These are phyloP conservation scores for Hemerocallis citrina DNA, from an alignment of 106 monocot species.

Conservation along the genomic window DNA sequence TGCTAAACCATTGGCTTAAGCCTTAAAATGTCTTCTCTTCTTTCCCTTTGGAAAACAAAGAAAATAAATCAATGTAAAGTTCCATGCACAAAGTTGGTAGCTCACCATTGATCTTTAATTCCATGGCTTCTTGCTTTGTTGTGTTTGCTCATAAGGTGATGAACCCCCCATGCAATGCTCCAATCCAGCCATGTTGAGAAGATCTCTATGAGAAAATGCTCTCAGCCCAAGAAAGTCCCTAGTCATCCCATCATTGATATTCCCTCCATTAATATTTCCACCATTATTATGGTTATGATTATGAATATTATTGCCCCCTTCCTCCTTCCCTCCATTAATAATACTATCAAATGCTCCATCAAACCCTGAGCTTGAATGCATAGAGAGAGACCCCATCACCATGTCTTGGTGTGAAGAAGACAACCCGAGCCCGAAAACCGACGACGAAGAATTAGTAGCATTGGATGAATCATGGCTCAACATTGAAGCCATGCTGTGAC, in stretches of 20 bases:
- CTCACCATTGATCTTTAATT: slow-evolving; percentile 11
- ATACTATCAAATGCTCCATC: slow-evolving; percentile 18
- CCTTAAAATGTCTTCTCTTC: not conserved
- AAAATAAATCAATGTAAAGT: not conserved
- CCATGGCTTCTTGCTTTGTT: slow-evolving; percentile 38
- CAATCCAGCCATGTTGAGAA: slow-evolving; percentile 39
- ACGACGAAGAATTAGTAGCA: not conserved
- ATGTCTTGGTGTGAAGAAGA: slow-evolving; percentile 24
- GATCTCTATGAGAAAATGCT: slow-evolving; percentile 34
- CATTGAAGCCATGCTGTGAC: slow-evolving; percentile 44
- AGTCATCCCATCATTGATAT: slow-evolving; percentile 37
- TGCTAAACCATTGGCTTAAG: not conserved
- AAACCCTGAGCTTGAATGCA: not conserved
- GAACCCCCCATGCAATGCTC: slow-evolving; percentile 38
- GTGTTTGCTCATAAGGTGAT: slow-evolving; percentile 28
- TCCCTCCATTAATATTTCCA: slow-evolving; percentile 5
- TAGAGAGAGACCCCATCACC: slow-evolving; percentile 15
- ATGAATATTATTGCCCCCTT: not conserved
- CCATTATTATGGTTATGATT: not conserved
- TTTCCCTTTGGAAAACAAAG: slow-evolving; percentile 10
- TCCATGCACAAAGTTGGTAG: not conserved
- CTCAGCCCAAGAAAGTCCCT: slow-evolving; percentile 56
- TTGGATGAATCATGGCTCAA: slow-evolving; percentile 8
- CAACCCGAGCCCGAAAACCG: not conserved
- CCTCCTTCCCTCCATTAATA: not conserved